Evolutionary conservation across 495 filamentous ascomycete genomes (phyloP).

Genomic region (Aspergillus baeticus): DNA sequence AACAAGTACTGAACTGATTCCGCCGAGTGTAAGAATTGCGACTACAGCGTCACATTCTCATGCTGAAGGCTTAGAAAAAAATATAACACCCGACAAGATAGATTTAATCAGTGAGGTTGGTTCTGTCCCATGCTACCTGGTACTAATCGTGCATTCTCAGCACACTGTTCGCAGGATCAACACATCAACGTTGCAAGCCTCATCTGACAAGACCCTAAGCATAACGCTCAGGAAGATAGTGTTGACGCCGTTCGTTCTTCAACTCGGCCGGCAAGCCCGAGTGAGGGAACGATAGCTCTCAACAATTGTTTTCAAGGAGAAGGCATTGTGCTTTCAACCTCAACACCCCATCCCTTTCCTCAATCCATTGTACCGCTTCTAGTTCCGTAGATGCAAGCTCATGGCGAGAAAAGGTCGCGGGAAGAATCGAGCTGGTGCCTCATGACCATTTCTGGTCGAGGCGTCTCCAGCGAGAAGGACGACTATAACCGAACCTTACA

Average conservation of each 20-base stretch:
- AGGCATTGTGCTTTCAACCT: conserved; percentile 65
- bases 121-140: conserved; percentile 1
- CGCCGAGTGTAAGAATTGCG: conserved; percentile 88
- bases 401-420: conserved; percentile 44
- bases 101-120: conserved; percentile 73
- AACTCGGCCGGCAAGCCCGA: conserved; percentile 14
- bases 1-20: conserved; percentile 58
- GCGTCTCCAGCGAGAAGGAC: conserved; percentile 73
- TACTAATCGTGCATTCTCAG: conserved; percentile 39
- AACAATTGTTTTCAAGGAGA: conserved; percentile 86
- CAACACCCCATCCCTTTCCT: conserved; percentile 71
- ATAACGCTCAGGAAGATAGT: conserved; percentile 57
- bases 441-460: conserved; percentile 42
- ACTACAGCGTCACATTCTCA: conserved; percentile 86
- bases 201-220: conserved; percentile 82
- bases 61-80: conserved; percentile 51
- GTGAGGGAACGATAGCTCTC: conserved; percentile 39
- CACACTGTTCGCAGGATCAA: conserved; percentile 21
- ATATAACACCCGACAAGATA: conserved; percentile 71
- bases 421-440: conserved; percentile 82
- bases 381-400: conserved; percentile 26
- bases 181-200: conserved; percentile 31
- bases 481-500: conserved; percentile 65
- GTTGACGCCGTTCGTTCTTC: conserved; percentile 41
- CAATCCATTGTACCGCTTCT: conserved; percentile 42